Conservation (phyloP, 148 eudicot genomes). For the Chenopodium formosanum region DNA sequence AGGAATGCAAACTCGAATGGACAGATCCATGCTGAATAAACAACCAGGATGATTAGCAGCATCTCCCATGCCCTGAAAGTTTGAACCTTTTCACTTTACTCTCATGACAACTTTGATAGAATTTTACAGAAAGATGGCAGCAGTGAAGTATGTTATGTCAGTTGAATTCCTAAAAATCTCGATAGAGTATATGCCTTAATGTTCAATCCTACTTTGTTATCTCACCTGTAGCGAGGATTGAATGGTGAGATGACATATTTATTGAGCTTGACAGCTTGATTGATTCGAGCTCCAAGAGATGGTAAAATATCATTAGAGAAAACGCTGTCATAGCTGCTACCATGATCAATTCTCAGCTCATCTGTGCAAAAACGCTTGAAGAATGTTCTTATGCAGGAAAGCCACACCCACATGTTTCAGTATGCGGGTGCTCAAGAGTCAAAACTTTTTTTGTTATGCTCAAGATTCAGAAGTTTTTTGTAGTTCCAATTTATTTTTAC, state of each 20-base stretch:
- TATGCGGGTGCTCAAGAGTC: neutral
- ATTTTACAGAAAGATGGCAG: too few relatives aligned
- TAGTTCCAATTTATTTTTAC: neutral
- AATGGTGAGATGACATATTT: slow-evolving; percentile 61
- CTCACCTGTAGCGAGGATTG: slow-evolving; percentile 61
- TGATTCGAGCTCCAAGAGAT: slow-evolving; percentile 77
- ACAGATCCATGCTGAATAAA: slow-evolving; percentile 88
- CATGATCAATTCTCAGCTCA: slow-evolving; percentile 35
- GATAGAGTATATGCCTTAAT: neutral
- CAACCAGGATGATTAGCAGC: slow-evolving; percentile 59
- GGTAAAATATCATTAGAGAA: slow-evolving; percentile 71
- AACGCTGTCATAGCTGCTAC: slow-evolving; percentile 41
- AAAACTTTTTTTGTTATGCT: neutral
- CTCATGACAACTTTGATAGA: neutral
- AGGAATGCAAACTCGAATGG: slow-evolving; percentile 88
- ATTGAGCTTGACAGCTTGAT: slow-evolving; percentile 46
- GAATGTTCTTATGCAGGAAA: slow-evolving; percentile 40
- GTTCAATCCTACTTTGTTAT: neutral
- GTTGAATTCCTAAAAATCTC: neutral
- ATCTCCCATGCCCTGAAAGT: slow-evolving; percentile 87
- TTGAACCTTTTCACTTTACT: neutral
- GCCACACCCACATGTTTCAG: slow-evolving; percentile 28
- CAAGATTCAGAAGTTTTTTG: neutral
- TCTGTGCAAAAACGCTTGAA: slow-evolving; percentile 53
- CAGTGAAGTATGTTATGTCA: too few relatives aligned